Percentiles rank a stretch among this genome's conserved stretches.
Evolutionary conservation across 2,329 filamentous ascomycete genomes (phyloP).

Genomic region (Penicillium sp.): DNA sequence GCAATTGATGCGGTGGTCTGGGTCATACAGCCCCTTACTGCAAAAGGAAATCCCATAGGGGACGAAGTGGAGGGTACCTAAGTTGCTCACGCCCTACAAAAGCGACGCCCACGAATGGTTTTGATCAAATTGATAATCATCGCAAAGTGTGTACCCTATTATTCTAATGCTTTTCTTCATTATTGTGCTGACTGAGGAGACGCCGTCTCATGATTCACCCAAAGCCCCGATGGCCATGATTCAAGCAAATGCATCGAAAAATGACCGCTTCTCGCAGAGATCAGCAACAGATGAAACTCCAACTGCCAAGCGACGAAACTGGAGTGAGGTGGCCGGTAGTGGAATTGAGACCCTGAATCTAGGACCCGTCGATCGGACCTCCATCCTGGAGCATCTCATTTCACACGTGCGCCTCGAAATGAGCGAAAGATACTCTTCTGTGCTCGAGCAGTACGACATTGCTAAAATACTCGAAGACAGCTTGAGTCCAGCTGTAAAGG

Average conservation of each 20-base stretch:
- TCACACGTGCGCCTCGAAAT: too few species aligned
- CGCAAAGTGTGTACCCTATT: neutral
- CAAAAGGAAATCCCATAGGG: neutral
- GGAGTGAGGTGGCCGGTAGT: too few species aligned
- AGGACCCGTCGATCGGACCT: too few species aligned
- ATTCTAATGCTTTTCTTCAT: neutral
- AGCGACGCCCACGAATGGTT: neutral
- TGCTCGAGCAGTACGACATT: too few species aligned
- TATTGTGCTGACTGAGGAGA: neutral
- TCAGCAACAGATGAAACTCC: neutral
- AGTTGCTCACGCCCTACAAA: neutral
- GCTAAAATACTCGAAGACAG: too few species aligned
- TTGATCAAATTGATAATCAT: neutral
- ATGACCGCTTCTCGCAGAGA: neutral
- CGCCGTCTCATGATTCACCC: neutral
- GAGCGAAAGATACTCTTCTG: too few species aligned
- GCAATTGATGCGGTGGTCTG: neutral
- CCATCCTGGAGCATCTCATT: too few species aligned
- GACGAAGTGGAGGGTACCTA: neutral
- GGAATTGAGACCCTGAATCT: too few species aligned
- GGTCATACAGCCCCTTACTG: neutral
- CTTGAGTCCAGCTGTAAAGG: too few species aligned
- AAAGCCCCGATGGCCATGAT: neutral
- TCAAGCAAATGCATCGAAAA: neutral
- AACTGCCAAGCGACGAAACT: neutral